Percentiles rank a stretch among this genome's conserved stretches.
Evolutionary conservation across 164 flowering plant genomes (phyloP).

Genomic region (Hamamelis virginiana): DNA sequence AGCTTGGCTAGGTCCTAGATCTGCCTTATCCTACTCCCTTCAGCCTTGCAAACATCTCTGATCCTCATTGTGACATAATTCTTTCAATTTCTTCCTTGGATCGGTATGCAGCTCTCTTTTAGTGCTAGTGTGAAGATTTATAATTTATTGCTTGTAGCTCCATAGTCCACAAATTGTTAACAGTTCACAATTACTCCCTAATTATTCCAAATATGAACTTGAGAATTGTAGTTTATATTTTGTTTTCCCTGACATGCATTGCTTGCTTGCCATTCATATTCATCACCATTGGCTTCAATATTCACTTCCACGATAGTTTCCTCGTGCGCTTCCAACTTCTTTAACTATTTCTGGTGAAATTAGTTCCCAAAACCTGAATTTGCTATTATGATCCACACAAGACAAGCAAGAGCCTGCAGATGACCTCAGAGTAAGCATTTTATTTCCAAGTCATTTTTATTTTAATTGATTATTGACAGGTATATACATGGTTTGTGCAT

Average conservation of each 20-base stretch:
- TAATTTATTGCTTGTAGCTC: too few species aligned
- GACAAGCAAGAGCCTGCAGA: slow-evolving; percentile 19
- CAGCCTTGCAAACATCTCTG: neutral
- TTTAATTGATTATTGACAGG: slow-evolving; percentile 57
- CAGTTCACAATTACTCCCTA: neutral
- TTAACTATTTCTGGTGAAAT: neutral
- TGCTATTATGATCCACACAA: slow-evolving; percentile 2
- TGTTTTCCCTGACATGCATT: neutral
- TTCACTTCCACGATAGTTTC: neutral
- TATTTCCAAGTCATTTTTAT: slow-evolving; percentile 36
- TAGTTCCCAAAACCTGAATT: neutral
- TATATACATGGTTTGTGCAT: slow-evolving; percentile 53
- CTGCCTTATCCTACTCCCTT: neutral
- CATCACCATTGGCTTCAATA: neutral
- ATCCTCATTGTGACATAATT: neutral
- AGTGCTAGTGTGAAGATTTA: too few species aligned
- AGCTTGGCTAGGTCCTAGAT: neutral
- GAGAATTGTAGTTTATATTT: neutral
- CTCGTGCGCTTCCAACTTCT: neutral
- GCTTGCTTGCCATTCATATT: neutral
- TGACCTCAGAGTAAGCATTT: slow-evolving; percentile 35
- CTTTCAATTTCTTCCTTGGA: neutral
- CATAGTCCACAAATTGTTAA: neutral
- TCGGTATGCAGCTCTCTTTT: too few species aligned
- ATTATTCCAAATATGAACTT: neutral